phyloP scores from a whole-genome alignment of 768 basidiomycete genomes.

The Russula lepida region DNA sequence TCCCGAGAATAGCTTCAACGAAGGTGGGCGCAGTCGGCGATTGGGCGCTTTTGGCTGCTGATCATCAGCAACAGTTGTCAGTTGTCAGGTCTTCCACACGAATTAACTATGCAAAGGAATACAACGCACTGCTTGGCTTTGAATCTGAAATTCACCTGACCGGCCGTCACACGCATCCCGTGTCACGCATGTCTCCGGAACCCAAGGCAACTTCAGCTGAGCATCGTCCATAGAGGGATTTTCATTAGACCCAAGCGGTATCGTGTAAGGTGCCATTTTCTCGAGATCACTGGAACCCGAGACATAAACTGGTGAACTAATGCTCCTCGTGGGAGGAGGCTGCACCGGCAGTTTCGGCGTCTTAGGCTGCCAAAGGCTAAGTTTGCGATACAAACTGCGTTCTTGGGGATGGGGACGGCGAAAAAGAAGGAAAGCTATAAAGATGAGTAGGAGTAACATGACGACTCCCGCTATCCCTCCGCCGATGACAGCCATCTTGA shows the following conservation, averaged over 20 bases:
- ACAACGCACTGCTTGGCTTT: neutral
- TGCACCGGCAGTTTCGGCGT: constrained; percentile 13
- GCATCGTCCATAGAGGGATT: neutral
- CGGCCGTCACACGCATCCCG: neutral
- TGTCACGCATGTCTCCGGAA: neutral
- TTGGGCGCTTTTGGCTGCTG: neutral
- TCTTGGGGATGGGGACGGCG: neutral
- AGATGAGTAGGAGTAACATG: neutral
- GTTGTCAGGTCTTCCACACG: neutral
- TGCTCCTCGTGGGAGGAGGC: neutral
- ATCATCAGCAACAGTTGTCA: neutral
- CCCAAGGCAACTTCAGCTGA: neutral
- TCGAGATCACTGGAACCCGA: neutral
- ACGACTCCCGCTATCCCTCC: neutral
- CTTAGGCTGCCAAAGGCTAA: neutral
- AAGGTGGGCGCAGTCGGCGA: neutral
- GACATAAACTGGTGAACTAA: neutral
- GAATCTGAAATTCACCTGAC: neutral
- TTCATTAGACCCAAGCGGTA: neutral
- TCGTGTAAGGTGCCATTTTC: neutral
- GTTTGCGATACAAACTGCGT: neutral
- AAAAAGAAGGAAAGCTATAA: neutral
- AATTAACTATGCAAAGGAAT: neutral
- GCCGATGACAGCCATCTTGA: neutral
- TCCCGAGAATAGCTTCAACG: neutral